Evolutionary conservation across 768 basidiomycete species (phyloP).

Genomic region (Lanmaoa pseudosensibilis): DNA sequence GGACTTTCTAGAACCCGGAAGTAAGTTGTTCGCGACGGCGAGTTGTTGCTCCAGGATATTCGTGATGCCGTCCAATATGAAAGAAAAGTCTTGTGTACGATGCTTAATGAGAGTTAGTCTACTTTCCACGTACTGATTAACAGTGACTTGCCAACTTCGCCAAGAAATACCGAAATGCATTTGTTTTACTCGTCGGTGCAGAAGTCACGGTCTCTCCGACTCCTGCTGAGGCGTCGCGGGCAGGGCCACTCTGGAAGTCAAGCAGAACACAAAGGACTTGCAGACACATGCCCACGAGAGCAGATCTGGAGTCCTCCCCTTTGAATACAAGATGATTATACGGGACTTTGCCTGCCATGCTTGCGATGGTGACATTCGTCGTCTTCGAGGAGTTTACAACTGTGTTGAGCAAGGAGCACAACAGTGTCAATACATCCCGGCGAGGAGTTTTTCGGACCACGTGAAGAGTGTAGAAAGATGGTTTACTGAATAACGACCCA

Average conservation of each 20-base stretch:
- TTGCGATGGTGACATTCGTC: constrained; percentile 54
- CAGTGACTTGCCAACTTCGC: constrained; percentile 67
- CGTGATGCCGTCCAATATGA: constrained; percentile 72
- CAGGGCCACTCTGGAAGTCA: constrained; percentile 78
- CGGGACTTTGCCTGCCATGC: constrained; percentile 76
- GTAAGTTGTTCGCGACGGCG: constrained; percentile 65
- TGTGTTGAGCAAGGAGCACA: constrained; percentile 94
- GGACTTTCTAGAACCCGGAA: constrained; percentile 85
- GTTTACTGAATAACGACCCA: constrained; percentile 64
- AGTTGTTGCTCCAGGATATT: constrained; percentile 74
- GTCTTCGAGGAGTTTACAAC: constrained; percentile 67
- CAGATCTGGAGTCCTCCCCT: constrained; percentile 76
- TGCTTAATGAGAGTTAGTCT: constrained; percentile 52
- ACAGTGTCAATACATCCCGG: constrained; percentile 82
- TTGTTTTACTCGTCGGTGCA: constrained; percentile 64
- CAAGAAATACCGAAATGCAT: constrained; percentile 90
- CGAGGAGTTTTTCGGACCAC: constrained; percentile 75
- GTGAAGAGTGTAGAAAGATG: constrained; percentile 75
- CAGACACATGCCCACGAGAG: constrained; percentile 70
- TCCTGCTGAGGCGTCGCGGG: constrained; percentile 51
- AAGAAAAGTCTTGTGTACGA: constrained; percentile 84
- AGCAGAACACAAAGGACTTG: constrained; percentile 76
- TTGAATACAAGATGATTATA: constrained; percentile 92
- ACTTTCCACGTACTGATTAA: background rate
- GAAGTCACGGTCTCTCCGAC: constrained; percentile 44